A percentile compares a stretch with the other conserved stretches of the same genome.
phyloP scores from a whole-genome alignment of 2,329 filamentous ascomycete genomes.

The Fusarium palustre region DNA sequence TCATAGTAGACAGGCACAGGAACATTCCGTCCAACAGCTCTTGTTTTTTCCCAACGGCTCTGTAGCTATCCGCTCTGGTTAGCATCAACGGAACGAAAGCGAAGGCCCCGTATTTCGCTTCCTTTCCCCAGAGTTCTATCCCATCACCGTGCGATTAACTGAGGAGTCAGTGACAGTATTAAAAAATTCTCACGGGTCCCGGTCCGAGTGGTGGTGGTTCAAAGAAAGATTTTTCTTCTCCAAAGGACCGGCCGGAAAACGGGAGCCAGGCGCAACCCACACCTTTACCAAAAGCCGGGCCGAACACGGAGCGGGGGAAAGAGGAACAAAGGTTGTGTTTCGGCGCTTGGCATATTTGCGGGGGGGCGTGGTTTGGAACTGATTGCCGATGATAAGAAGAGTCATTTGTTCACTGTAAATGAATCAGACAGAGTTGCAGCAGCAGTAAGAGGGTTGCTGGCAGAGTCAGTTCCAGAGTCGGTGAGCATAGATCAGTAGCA shows the following conservation, averaged over 20 bases:
- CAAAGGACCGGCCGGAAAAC: conserved; percentile 31
- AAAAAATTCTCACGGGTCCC: conserved; percentile 13
- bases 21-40: conserved; percentile 8
- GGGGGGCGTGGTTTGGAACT: conserved; percentile 2
- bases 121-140: conserved; percentile 28
- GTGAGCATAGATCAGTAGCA: conserved; percentile 12
- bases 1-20: conserved; percentile 12
- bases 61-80: not conserved
- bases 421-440: conserved; percentile 15
- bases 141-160: conserved; percentile 35
- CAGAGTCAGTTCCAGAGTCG: conserved; percentile 2
- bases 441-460: not conserved
- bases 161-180: not conserved
- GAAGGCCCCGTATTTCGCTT: not conserved
- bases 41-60: conserved; percentile 6
- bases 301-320: conserved; percentile 38
- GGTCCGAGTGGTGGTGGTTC: not conserved
- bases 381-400: conserved; percentile 4
- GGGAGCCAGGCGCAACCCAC: conserved; percentile 27
- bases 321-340: not conserved
- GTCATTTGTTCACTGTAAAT: conserved; percentile 2
- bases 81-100: not conserved
- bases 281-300: conserved; percentile 22
- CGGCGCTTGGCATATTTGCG: conserved; percentile 22
- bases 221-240: conserved; percentile 6